Evolutionary conservation across 2,329 filamentous ascomycete species (phyloP), one percentile per base, ranked within the genome.

Genomic region (Epichloe hybrida): DNA sequence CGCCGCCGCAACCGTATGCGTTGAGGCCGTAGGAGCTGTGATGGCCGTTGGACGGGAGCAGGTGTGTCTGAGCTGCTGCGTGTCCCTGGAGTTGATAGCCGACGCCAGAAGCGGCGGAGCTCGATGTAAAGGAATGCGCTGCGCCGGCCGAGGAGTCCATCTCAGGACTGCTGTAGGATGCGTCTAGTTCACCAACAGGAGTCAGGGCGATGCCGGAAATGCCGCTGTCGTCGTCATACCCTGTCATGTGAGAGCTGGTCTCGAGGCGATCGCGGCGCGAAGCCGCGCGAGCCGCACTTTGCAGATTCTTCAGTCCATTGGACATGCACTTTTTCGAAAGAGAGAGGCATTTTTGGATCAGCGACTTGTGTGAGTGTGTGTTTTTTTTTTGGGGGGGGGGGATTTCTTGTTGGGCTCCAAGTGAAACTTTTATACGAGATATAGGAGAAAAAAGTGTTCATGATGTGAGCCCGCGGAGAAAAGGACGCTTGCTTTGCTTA

Each of bases 241-340:
- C 71, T 66, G 64, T 61, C 50, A 65, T 55, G 58, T 61, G 54
- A 50, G 58, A 62, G 56, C 62, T 61, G 53, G 60, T 68, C 66
- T 76, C 76, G 58, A 78, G 69, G 53, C 78, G 79, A 69, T 81
- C 82, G 60, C 82, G 82, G 56, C 82, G 79, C 52, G 78, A 74
- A 52, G 77, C 80, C 51, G 82, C 77, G 54, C 85, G 79, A 56
- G 81, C 76, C 49, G 81, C 79, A 58, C 81, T 80, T 63, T 84
- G 82, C 52, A 93, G 76, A 66, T 87, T 89, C 70, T 89, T 91
- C 59, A 91, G 72, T 37, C 88, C 87, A 62, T 85, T 86, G 64
- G 85, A 82, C 81, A 93, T 87, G 69, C 85, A 88, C 86, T 91
- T 45, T 17, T 21, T 27, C 23, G 35, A 27, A 12, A 35, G 27